Evolutionary conservation across 768 basidiomycete species (phyloP), one percentile per base, ranked within the genome.

Genomic region (Tubosaeta brunneosetosa): DNA sequence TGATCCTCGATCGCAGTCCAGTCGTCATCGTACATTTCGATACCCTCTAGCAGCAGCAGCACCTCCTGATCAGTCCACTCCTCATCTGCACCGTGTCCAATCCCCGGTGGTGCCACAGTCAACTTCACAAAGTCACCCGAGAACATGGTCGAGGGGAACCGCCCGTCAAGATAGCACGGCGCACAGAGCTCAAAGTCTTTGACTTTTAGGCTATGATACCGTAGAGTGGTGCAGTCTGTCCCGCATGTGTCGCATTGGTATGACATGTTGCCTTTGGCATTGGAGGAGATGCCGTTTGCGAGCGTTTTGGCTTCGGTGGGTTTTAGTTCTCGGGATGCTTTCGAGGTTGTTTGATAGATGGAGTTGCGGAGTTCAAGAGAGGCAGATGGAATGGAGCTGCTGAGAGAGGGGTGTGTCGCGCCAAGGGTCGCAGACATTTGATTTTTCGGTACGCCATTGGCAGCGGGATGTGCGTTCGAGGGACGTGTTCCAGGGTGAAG

Each of bases 1-100:
- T 98, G 94, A 59, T 93, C 90, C 59, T 94, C 88, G 56, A 98
- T 85, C 45, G 83, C 80, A 19, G 84, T 83, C 95, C 95, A 99
- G 63, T 97, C 95, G 63, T 98, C 95, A 59, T 97, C 93, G 67
- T 85, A 92, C 91, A 99, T 97, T 71, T 99, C 97, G 40, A 99
- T 82, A 14, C 86, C 97, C 68, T 99, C 97, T n/a, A 99, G 77
- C 5, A 99, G 76, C 8, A 90, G 71, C 10, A 99, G 71, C 17
- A 86, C 77, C 69, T 99, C 97, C 66, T 94, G 88, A 65, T 97
- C 94, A 2, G 83, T 78, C 97, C 97, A 99, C 50, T 87, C 83
- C 50, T 84, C 85, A 27, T 76, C 77, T 12, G 69, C 72, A 29
- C 77, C 66, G 17, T 69, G 67, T 6, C 69, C 62, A 6, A 69